A percentile compares a stretch with the other conserved stretches of the same genome.
These are phyloP conservation scores for Coffea canephora DNA, from an alignment of 257 asterid genomes.

Conservation along the genomic window DNA sequence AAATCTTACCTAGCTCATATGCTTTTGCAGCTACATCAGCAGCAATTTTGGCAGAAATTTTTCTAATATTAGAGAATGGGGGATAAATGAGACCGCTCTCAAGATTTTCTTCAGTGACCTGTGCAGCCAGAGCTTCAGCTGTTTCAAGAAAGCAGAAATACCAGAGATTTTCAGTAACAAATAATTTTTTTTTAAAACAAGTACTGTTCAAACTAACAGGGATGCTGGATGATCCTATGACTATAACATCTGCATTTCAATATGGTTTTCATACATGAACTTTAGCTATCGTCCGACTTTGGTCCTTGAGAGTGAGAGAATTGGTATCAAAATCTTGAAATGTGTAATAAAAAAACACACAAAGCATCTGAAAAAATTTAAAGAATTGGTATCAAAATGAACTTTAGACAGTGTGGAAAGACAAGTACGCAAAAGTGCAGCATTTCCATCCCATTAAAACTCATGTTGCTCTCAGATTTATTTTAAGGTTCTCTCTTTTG, in stretches of 20 bases:
- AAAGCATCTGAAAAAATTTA: neutral
- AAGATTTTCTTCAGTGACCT: conserved; percentile 71
- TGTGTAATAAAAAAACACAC: neutral
- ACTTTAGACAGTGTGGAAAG: neutral
- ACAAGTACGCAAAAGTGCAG: neutral
- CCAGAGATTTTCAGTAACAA: neutral
- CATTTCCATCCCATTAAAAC: neutral
- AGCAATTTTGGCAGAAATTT: conserved; percentile 88
- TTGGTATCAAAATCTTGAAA: neutral
- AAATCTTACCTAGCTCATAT: conserved; percentile 68
- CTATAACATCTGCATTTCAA: neutral
- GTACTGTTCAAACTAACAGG: too few species aligned
- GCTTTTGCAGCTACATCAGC: conserved; percentile 89
- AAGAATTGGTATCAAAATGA: too few species aligned
- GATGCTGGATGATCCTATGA: neutral
- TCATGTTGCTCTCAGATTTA: neutral
- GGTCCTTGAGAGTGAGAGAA: neutral
- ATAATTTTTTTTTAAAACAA: neutral
- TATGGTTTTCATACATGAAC: neutral
- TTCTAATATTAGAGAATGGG: conserved; percentile 71
- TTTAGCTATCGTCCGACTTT: neutral
- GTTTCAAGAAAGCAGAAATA: conserved; percentile 31
- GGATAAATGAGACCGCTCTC: conserved; percentile 85
- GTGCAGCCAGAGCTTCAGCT: conserved; percentile 89
- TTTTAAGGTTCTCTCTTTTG: neutral